Evolutionary conservation across 2,329 filamentous ascomycete genomes (phyloP).

Genomic region (Fusarium sp.): DNA sequence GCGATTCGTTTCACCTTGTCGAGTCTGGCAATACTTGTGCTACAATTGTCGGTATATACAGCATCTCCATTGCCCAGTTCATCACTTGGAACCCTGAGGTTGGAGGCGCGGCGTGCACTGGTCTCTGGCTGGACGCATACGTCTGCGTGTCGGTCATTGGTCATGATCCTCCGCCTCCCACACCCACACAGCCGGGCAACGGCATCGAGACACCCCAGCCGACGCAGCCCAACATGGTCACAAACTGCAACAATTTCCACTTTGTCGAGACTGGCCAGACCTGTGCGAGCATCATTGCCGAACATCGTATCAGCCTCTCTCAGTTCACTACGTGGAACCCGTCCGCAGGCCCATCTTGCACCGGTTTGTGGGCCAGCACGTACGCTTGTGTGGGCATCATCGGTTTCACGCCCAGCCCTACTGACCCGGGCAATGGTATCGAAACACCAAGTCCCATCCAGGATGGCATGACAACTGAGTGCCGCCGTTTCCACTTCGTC

Average conservation of each 20-base stretch:
- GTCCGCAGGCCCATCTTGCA: not conserved
- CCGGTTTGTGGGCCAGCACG: not conserved
- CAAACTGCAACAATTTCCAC: not conserved
- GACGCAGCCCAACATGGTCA: not conserved
- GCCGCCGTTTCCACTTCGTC: slow-evolving; percentile 28
- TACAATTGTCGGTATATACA: not conserved
- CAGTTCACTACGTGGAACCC: not conserved
- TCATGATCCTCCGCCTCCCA: not conserved
- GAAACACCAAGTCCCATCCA: not conserved
- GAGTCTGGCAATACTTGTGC: not conserved
- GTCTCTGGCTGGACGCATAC: not conserved
- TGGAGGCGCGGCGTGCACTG: not conserved
- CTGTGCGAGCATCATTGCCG: not conserved
- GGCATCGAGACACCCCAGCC: not conserved
- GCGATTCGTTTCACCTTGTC: not conserved
- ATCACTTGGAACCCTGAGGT: not conserved
- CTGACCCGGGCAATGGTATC: not conserved
- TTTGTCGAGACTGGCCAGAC: not conserved
- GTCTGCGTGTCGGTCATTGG: not conserved
- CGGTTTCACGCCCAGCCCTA: not conserved
- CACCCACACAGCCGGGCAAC: not conserved
- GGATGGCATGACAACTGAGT: slow-evolving; percentile 28
- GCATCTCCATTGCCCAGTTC: not conserved
- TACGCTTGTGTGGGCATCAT: not conserved
- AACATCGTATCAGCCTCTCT: not conserved